Percentiles rank a stretch among this genome's conserved stretches.
Evolutionary conservation across 2,329 filamentous ascomycete genomes (phyloP).

Genomic region (Aspergillus uvarum): DNA sequence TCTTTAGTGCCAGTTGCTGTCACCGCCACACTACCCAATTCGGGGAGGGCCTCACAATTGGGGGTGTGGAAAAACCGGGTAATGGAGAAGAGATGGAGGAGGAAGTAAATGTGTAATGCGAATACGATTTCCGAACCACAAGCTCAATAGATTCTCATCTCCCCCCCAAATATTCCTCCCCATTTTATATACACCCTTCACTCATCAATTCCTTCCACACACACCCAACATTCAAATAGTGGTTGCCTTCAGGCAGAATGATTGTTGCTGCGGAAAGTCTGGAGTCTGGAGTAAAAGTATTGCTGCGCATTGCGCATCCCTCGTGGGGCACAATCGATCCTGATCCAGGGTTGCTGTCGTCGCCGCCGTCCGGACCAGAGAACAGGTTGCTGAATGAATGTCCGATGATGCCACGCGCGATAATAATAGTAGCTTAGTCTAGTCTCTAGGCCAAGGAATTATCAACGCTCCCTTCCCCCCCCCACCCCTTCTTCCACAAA

Average conservation of each 20-base stretch:
- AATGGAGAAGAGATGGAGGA: not conserved
- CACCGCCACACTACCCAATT: slow-evolving; percentile 18
- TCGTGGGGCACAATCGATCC: slow-evolving; percentile 22
- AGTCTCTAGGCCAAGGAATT: not conserved
- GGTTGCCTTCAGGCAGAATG: slow-evolving; percentile 20
- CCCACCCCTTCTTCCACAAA: not conserved
- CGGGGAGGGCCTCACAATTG: not conserved
- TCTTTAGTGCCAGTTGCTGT: slow-evolving; percentile 18
- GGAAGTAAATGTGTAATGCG: not conserved
- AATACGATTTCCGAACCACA: not conserved
- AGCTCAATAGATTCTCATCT: not conserved
- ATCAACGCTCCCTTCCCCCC: not conserved
- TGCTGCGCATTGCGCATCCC: slow-evolving; percentile 17
- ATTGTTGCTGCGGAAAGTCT: slow-evolving; percentile 13
- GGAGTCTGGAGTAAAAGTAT: not conserved
- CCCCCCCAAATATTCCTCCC: too few species aligned
- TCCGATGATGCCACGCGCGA: not conserved
- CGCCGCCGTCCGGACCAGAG: slow-evolving; percentile 17
- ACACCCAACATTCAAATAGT: not conserved
- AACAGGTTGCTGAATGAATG: slow-evolving; percentile 14
- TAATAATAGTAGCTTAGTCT: slow-evolving; percentile 2
- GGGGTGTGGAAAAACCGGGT: not conserved
- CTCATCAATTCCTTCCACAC: not conserved
- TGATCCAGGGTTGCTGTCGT: slow-evolving; percentile 16
- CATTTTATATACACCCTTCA: not conserved